Percentiles rank a stretch among this genome's conserved stretches.
Conservation (phyloP, 208 protist genomes). For the Porcisia hertigi region DNA sequence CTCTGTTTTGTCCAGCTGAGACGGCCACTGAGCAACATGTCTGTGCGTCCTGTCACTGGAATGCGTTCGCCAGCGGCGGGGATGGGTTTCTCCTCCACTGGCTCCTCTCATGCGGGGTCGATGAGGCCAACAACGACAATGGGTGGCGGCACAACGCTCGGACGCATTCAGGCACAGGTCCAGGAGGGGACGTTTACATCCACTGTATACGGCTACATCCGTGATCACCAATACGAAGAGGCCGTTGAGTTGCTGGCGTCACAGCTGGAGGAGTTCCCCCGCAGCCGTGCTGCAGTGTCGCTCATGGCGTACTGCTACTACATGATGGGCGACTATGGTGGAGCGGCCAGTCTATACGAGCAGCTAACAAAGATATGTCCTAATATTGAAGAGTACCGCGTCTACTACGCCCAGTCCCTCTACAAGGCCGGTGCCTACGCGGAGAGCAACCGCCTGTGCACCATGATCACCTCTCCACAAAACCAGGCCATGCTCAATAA, state of each 20-base stretch:
- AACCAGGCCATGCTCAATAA: constrained; percentile 81
- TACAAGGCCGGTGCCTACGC: constrained; percentile 94
- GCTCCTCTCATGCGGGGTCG: constrained; percentile 35
- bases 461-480: constrained; percentile 84
- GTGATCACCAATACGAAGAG: constrained; percentile 94
- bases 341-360: constrained; percentile 89
- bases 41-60: constrained; percentile 53
- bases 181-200: constrained; percentile 96
- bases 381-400: constrained; percentile 94
- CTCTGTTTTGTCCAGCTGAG: neutral
- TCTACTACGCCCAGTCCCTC: constrained; percentile 95
- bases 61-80: constrained; percentile 64
- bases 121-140: constrained; percentile 82
- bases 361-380: constrained; percentile 92
- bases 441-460: constrained; percentile 87
- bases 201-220: constrained; percentile 94
- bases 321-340: constrained; percentile 91
- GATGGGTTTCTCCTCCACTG: constrained; percentile 32
- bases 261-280: constrained; percentile 94
- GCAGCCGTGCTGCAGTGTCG: constrained; percentile 95
- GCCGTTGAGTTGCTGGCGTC: constrained; percentile 87
- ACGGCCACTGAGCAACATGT: neutral
- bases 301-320: constrained; percentile 97
- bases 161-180: constrained; percentile 87
- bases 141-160: constrained; percentile 91